Percentiles rank a stretch among this genome's conserved stretches.
These are phyloP conservation scores for Withania somnifera DNA, from an alignment of 305 asterid species.

Conservation along the genomic window DNA sequence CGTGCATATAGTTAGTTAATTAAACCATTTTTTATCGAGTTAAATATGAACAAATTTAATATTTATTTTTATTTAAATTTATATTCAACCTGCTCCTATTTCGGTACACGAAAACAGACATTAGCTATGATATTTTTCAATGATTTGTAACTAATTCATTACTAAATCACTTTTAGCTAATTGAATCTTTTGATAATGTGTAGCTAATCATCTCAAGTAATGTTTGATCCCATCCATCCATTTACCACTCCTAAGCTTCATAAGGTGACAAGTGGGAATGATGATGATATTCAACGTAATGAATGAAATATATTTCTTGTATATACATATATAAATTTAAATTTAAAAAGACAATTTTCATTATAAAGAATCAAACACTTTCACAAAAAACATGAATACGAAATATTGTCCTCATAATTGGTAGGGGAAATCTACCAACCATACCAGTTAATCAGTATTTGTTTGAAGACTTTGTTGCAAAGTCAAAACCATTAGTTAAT, in stretches of 20 bases:
- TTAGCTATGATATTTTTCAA: too few relatives aligned
- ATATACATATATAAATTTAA: background rate
- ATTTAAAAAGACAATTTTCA: background rate
- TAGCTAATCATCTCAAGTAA: too few relatives aligned
- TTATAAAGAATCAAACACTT: background rate
- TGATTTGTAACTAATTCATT: too few relatives aligned
- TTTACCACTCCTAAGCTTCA: background rate
- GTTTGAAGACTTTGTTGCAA: constrained; percentile 16
- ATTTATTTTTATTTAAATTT: too few relatives aligned
- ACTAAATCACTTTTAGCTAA: too few relatives aligned
- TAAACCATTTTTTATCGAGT: too few relatives aligned
- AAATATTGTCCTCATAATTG: constrained; percentile 28
- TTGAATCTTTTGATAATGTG: too few relatives aligned
- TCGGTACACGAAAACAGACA: too few relatives aligned
- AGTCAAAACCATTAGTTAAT: constrained; percentile 40
- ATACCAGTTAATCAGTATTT: constrained; percentile 43
- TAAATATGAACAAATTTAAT: too few relatives aligned
- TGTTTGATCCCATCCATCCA: too few relatives aligned
- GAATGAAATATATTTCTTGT: background rate
- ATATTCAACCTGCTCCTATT: too few relatives aligned
- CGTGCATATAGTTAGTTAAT: too few relatives aligned
- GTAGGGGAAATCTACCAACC: constrained; percentile 64
- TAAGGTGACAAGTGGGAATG: background rate
- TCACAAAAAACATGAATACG: background rate
- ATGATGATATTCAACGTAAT: background rate